Conservation (phyloP, 1,284 basidiomycete genomes). For the Phellinidium pouzarii region DNA sequence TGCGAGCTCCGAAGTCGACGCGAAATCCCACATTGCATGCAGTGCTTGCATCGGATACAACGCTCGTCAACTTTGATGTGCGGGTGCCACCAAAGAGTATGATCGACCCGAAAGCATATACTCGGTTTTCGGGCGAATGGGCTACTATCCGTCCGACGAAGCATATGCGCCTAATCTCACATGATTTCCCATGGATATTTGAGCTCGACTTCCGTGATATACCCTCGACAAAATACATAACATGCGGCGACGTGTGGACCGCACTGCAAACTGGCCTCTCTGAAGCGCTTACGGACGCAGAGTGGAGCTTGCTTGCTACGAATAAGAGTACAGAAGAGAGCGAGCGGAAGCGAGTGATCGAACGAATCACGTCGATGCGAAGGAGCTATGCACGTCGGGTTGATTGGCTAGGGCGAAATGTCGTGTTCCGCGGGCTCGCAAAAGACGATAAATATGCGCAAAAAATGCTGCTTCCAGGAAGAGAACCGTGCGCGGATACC, state of each 20-base stretch:
- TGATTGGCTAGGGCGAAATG: constrained; percentile 49
- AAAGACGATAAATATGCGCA: constrained; percentile 48
- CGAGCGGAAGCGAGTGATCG: constrained; percentile 34
- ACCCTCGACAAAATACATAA: constrained; percentile 29
- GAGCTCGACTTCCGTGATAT: constrained; percentile 14
- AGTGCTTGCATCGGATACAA: constrained; percentile 14
- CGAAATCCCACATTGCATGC: constrained; percentile 10
- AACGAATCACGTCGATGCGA: constrained; percentile 30
- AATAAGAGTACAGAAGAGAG: constrained; percentile 30
- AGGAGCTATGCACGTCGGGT: constrained; percentile 29
- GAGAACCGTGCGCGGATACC: constrained; percentile 31
- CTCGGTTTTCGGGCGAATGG: constrained; percentile 2
- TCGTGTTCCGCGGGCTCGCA: constrained; percentile 51
- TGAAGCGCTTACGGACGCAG: constrained; percentile 46
- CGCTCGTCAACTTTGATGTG: constrained; percentile 14
- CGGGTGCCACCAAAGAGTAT: constrained; percentile 6
- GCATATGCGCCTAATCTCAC: constrained; percentile 20
- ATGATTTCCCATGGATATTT: constrained; percentile 21
- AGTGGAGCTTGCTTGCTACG: constrained; percentile 48
- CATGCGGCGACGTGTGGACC: constrained; percentile 47
- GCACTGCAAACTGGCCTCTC: constrained; percentile 43
- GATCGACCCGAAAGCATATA: constrained; percentile 9
- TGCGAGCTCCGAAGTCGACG: constrained; percentile 2
- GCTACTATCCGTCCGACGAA: constrained; percentile 5
- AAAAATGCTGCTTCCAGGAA: constrained; percentile 39